These are phyloP conservation scores for Fusarium papillatum DNA, from an alignment of 2,329 filamentous ascomycete genomes.

Conservation along the genomic window DNA sequence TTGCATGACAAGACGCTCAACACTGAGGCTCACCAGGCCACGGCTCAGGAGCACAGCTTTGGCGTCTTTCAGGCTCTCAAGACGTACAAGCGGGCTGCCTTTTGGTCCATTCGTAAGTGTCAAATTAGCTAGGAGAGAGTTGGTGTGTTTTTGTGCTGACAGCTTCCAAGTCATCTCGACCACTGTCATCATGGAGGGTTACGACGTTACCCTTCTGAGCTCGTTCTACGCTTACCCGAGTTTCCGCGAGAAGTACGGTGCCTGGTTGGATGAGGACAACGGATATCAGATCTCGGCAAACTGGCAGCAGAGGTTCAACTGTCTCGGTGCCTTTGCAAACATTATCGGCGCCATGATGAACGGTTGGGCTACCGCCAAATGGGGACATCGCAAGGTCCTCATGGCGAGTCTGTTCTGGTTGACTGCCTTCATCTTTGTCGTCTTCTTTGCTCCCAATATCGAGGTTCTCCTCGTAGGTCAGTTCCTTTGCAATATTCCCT, in stretches of 20 bases:
- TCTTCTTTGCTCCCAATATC: constrained; percentile 61
- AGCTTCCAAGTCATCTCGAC: constrained; percentile 55
- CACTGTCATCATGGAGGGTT: constrained; percentile 66
- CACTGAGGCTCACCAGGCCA: constrained; percentile 52
- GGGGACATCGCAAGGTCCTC: constrained; percentile 60
- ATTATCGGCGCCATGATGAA: constrained; percentile 57
- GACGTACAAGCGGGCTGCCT: constrained; percentile 55
- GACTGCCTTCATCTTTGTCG: constrained; percentile 60
- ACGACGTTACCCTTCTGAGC: constrained; percentile 61
- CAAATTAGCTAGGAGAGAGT: no score
- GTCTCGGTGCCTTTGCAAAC: constrained; percentile 50
- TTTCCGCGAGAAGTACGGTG: constrained; percentile 57
- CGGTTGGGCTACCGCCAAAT: constrained; percentile 56
- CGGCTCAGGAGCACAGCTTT: constrained; percentile 53
- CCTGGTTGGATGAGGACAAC: constrained; percentile 47
- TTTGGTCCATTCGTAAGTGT: constrained; percentile 55
- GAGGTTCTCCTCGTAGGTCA: constrained; percentile 59
- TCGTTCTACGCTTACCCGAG: constrained; percentile 59
- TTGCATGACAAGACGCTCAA: constrained; percentile 54
- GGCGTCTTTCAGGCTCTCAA: constrained; percentile 51
- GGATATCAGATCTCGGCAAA: constrained; percentile 61
- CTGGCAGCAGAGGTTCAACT: constrained; percentile 65
- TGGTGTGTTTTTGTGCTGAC: constrained; percentile 10
- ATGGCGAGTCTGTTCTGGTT: constrained; percentile 57
- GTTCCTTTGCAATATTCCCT: constrained; percentile 60